Conservation (phyloP, 2,329 filamentous ascomycete genomes). For the Xylaria sp. region DNA sequence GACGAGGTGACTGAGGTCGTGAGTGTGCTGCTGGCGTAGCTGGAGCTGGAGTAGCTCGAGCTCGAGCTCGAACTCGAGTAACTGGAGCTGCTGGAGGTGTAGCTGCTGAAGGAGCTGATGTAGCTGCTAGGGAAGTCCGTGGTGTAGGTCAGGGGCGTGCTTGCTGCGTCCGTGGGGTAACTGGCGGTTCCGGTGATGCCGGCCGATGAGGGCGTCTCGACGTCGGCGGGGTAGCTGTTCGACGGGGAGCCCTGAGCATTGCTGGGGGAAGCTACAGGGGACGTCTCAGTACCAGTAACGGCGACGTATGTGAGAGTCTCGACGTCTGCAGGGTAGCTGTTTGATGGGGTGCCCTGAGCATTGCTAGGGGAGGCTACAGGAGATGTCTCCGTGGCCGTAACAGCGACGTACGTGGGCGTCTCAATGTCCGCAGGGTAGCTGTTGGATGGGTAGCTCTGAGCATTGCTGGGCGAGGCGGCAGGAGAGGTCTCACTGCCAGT, state of each 20-base stretch:
- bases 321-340: slow-evolving; percentile 6
- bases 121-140: background rate
- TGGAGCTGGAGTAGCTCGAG: no score
- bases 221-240: background rate
- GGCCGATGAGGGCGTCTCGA: no score
- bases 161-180: background rate
- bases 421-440: slow-evolving; percentile 8
- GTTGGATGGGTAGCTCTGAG: background rate
- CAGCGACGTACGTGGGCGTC: background rate
- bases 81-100: background rate
- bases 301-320: no score
- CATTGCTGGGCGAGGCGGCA: background rate
- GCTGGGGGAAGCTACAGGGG: background rate
- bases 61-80: background rate
- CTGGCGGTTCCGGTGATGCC: background rate
- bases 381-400: background rate
- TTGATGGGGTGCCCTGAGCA: background rate
- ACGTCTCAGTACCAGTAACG: no score
- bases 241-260: background rate
- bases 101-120: background rate
- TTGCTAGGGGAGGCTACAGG: background rate
- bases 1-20: no score
- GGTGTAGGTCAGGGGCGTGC: background rate
- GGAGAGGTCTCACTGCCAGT: background rate
- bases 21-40: background rate